phyloP scores from a whole-genome alignment of 2,329 filamentous ascomycete species.

The Trichoderma polysporum region DNA sequence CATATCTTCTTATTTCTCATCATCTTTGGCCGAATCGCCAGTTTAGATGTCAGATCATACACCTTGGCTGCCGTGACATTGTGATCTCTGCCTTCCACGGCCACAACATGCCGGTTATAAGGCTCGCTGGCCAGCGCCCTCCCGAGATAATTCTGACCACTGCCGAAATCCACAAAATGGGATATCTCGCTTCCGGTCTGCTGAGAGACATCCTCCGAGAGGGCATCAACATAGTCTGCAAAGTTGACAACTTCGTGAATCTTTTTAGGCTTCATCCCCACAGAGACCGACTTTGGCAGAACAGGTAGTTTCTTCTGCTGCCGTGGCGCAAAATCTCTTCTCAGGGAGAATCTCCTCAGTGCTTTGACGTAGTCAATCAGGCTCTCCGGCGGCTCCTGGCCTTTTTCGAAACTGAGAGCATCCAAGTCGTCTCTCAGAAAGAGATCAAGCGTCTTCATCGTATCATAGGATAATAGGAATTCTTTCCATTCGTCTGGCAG shows the following conservation, averaged over 20 bases:
- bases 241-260: constrained; percentile 91
- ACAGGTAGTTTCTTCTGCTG: constrained; percentile 50
- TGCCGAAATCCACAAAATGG: constrained; percentile 93
- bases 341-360: constrained; percentile 68
- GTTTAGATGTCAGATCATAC: constrained; percentile 78
- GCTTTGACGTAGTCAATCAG: constrained; percentile 71
- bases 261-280: constrained; percentile 97
- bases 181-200: constrained; percentile 63
- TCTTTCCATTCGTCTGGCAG: constrained; percentile 77
- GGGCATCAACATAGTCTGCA: constrained; percentile 72
- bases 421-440: constrained; percentile 75
- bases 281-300: constrained; percentile 68
- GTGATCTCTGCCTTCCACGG: constrained; percentile 81
- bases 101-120: constrained; percentile 83
- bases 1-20: constrained; percentile 83
- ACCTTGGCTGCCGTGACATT: constrained; percentile 84
- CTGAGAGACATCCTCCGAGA: constrained; percentile 58
- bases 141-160: constrained; percentile 94
- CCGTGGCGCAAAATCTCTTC: constrained; percentile 55
- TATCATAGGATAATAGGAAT: constrained; percentile 70
- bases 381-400: constrained; percentile 47
- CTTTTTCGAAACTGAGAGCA: constrained; percentile 27
- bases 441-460: constrained; percentile 76
- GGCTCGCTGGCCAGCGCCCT: constrained; percentile 80
- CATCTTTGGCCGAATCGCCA: constrained; percentile 70